Evolutionary conservation across 2,329 filamentous ascomycete genomes (phyloP).

Genomic region (Apiospora rasikravindrae): DNA sequence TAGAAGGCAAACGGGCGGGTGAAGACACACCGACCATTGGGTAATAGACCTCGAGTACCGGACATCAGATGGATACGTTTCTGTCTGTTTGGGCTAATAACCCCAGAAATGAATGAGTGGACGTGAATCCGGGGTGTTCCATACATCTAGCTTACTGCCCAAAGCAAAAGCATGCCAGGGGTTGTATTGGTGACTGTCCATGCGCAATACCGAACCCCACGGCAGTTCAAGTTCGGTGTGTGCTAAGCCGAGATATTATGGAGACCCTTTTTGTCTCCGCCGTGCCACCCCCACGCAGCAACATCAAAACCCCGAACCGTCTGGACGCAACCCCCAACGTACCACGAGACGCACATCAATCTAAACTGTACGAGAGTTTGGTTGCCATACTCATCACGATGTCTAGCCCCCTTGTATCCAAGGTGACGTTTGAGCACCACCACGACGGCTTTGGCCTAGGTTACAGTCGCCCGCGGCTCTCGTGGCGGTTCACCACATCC

Average conservation of each 20-base stretch:
- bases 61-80: no score
- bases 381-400: neutral
- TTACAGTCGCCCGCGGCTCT: conserved; percentile 49
- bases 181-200: neutral
- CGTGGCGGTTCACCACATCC: conserved; percentile 48
- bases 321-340: neutral
- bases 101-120: neutral
- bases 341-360: neutral
- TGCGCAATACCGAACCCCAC: neutral
- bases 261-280: neutral
- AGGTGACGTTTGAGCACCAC: conserved; percentile 35
- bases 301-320: neutral
- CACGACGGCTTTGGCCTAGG: conserved; percentile 48
- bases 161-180: neutral
- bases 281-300: neutral
- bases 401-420: neutral
- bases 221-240: neutral
- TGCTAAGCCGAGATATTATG: neutral
- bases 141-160: neutral
- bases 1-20: neutral
- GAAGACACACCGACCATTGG: neutral
- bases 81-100: no score
- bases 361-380: neutral
- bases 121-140: neutral
- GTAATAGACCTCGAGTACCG: no score